Evolutionary conservation across 2,329 filamentous ascomycete species (phyloP), one percentile per base, ranked within the genome.

Genomic region (Claviceps monticola): DNA sequence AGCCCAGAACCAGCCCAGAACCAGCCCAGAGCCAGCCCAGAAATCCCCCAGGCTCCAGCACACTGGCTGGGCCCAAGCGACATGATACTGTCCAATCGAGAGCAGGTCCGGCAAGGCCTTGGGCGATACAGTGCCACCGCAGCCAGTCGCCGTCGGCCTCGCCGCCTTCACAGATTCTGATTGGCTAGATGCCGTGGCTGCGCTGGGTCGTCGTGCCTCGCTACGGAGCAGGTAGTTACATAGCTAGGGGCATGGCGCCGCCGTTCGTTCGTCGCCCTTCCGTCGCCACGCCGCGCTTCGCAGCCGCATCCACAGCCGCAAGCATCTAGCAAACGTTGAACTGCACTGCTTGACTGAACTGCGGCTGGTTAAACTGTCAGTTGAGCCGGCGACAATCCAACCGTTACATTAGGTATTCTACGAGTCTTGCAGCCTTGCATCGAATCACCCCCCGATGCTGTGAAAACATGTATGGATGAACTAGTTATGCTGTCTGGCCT

Each of bases 121-220:
- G 26, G 26, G 26, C 26, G 26, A 29, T 29, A 29, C 26, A 29
- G 26, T 9, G 26, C 11, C 6, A 41, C 19, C 47, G 42, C 36
- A n/a, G 14, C 23, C 42, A 46, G 56, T 53, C 50, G 38, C 17
- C 47, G 9, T 11, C 48, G 23, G 46, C 57, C 58, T 60, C 56
- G 63, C 62, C 59, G 63, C 63, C 64, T 61, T 62, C 58, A 62
- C 53, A 17, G 14, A 11, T 11, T 5, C 16, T 65, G 63, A 66
- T 67, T 67, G 64, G 65, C 54, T 66, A 55, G 60, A 59, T 60
- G 55, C 56, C 61, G 61, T 61, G 60, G 62, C 58, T 63, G 62
- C 58, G 61, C 29, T 34, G 29, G 9, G 3, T 34, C 29, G 62
- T 34, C 9, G 9, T 11, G 8, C 29, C 29, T 34, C 29, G 29